Base-by-base conservation (phyloP, 441 rosid genomes). In the Populus tomentosa region DNA sequence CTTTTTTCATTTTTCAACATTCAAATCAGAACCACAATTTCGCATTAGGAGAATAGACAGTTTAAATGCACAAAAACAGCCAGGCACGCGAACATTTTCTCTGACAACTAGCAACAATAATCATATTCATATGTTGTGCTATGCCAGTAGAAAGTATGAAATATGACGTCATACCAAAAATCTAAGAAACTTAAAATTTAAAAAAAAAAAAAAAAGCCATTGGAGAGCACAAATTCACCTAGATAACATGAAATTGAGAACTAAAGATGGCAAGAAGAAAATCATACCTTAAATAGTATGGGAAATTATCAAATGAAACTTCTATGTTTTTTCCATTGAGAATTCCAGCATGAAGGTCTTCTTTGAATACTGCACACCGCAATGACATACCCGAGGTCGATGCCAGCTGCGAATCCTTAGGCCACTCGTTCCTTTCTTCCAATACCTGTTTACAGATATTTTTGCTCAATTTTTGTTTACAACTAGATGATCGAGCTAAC, bases 241-340 rank as follows among this genome's bases (percentile, higher is more conserved):
- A 6, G n/a, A 53, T 53, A 16, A 53, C 61, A 53, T 16, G 61
- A 53, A 53, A 18, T 50, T 53, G 61, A 18, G n/a, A 16, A 18
- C 11, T 64, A n/a, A 70, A 61, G 16, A 69, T 38, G 24, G 62
- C 14, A 10, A 67, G 18, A 50, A 9, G 23, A 46, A 82, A 63
- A 66, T 36, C 66, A 56, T 75, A 92, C 98, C 98, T 94, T 73
- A 92, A 83, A 80, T 88, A 94, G 81, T 94, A 94, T 36, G 98
- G 98, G 76, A 94, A 94, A 81, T 87, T 84, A 56, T 91, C 97
- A 69, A 94, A 91, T 74, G 97, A 90, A 77, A 87, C 98, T 70
- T 89, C 84, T 77, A 90, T 78, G 71, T 82, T 84, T 84, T 81
- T 85, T 73, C 94, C 94, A 81, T 90, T 92, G 38, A 91, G 88